These are phyloP conservation scores for Pyrrhoderma lamaoense DNA, from an alignment of 1,284 basidiomycete genomes.

Conservation along the genomic window DNA sequence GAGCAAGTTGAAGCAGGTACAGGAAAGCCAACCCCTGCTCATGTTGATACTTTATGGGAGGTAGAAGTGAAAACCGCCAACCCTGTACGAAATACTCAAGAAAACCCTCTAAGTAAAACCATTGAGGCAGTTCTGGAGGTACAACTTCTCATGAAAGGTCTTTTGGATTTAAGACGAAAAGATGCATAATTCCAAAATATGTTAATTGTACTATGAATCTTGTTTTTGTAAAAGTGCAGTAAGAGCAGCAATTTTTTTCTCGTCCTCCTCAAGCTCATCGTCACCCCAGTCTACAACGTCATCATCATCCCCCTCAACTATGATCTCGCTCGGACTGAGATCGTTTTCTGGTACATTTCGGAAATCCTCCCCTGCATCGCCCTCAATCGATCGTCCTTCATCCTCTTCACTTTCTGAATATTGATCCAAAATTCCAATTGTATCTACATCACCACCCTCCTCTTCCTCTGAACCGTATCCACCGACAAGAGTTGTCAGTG, in stretches of 20 bases:
- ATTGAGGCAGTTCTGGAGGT: slow-evolving; percentile 71
- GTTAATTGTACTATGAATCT: slow-evolving; percentile 1
- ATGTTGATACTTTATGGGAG: slow-evolving; percentile 71
- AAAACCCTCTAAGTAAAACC: slow-evolving; percentile 51
- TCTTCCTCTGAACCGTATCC: slow-evolving; percentile 59
- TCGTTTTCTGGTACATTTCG: slow-evolving; percentile 22
- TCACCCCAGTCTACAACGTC: slow-evolving; percentile 59
- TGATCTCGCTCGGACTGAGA: not conserved
- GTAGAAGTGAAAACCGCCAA: slow-evolving; percentile 75
- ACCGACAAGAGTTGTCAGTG: slow-evolving; percentile 51
- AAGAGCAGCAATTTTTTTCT: slow-evolving; percentile 15
- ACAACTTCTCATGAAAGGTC: slow-evolving; percentile 64
- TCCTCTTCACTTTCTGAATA: slow-evolving; percentile 47
- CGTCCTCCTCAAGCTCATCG: slow-evolving; percentile 30
- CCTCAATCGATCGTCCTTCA: slow-evolving; percentile 20
- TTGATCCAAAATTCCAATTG: slow-evolving; percentile 41
- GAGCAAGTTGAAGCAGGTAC: slow-evolving; percentile 70
- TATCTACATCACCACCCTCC: slow-evolving; percentile 27
- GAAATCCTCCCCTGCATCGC: slow-evolving; percentile 27
- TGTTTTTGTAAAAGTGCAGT: slow-evolving; percentile 8
- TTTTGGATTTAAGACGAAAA: slow-evolving; percentile 20
- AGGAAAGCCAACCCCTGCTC: slow-evolving; percentile 61
- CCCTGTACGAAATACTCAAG: slow-evolving; percentile 65
- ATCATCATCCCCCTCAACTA: slow-evolving; percentile 34
- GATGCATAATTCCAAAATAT: slow-evolving; percentile 5